These are phyloP conservation scores for Jamesozyma rosinii DNA, from an alignment of 805 yeast species.

Conservation along the genomic window DNA sequence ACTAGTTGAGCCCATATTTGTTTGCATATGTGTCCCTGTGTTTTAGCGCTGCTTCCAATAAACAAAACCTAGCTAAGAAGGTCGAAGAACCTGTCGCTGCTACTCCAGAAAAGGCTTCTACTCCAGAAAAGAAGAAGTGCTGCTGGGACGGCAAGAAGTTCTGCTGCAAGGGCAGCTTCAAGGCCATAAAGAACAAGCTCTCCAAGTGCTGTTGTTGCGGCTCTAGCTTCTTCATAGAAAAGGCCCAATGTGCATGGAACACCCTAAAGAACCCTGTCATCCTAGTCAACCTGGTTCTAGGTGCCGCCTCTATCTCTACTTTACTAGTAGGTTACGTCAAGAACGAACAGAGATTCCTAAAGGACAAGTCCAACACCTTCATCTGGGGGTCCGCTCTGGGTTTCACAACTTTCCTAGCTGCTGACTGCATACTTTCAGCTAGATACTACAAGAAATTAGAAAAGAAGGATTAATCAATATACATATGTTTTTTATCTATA, in stretches of 20 bases:
- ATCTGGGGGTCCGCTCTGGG: slow-evolving; percentile 45
- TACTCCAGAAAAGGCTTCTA: no score
- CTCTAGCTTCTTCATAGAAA: background rate
- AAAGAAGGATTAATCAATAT: slow-evolving; percentile 25
- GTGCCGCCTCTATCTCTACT: slow-evolving; percentile 40
- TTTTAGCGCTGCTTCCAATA: background rate
- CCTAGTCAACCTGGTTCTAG: slow-evolving; percentile 42
- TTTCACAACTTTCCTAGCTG: slow-evolving; percentile 43
- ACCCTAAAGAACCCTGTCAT: slow-evolving; percentile 53
- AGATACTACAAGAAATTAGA: slow-evolving; percentile 48
- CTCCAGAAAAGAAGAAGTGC: background rate
- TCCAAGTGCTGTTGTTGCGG: background rate
- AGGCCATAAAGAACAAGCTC: background rate
- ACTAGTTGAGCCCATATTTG: no score
- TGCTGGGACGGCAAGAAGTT: background rate
- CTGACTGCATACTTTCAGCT: slow-evolving; percentile 46
- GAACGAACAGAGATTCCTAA: slow-evolving; percentile 42
- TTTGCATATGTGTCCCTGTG: no score
- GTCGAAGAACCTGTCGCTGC: background rate
- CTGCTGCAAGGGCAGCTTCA: background rate
- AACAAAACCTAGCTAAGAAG: background rate
- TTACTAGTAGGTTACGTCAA: slow-evolving; percentile 40
- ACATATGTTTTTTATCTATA: no score
- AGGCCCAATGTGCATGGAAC: background rate
- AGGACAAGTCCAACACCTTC: slow-evolving; percentile 36